Evolutionary conservation across 1,284 basidiomycete species (phyloP), one percentile per base, ranked within the genome.

Genomic region (Termitomyces sp.): DNA sequence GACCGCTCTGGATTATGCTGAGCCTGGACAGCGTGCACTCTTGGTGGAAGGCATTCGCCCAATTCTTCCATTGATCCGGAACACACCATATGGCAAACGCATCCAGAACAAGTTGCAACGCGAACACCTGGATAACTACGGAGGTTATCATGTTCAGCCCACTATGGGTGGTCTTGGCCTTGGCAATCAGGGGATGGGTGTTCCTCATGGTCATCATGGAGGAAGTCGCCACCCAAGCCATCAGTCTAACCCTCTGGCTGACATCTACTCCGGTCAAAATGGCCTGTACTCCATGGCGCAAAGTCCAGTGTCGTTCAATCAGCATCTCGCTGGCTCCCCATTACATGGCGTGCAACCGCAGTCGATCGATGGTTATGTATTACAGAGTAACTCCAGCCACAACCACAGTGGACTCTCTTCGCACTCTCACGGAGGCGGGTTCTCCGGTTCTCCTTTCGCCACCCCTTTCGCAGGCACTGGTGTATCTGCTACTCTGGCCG

Each of bases 31-130:
- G 70, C 88, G 94, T 43, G 86, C 79, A 9, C 69, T 86, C 61
- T 84, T 97, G 39, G 91, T 97, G 33, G 93, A 97, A 66, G 92
- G 91, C 62, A 97, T 97, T 66, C 88, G 94, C 50, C 95, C 95
- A n/a, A 93, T 97, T 56, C 79, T 97, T 28, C 94, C 93, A 2
- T 80, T 97, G 58, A 97, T 97, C 66, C 88, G 94, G 64, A 97
- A 97, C 73, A 97, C 94, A 4, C 94, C 94, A 3, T 97, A 97
- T 64, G 94, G 94, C 63, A 97, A 97, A 77, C 88, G 95, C 49
- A 97, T 97, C 64, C 94, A 97, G 72, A 94, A 93, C 76, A 97
- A 97, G 74, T 77, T 97, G 52, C 93, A 96, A 70, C 89, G 93
- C 52, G 91, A 95, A 73, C 90, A 93, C 66, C 78, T 85, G 72